Evolutionary conservation across 176 grass and related monocot species (phyloP), one percentile per base, ranked within the genome.

Genomic region (Musa itinerans): DNA sequence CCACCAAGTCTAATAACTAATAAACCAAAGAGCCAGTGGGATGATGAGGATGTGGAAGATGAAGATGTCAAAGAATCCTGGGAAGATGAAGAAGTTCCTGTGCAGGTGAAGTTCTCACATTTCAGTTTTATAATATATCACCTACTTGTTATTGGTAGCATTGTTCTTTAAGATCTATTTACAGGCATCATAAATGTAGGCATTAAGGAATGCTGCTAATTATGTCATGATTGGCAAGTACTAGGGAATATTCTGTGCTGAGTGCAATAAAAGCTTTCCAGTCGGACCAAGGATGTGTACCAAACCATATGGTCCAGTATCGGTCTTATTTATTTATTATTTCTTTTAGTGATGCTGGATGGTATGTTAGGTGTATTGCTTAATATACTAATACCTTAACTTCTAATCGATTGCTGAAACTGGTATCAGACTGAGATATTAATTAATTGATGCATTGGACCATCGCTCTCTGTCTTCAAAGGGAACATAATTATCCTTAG

Each of bases 61-160:
- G 68, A 49, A 70, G 9, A 70, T 21, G 34, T 51, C 9, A 70
- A 51, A 51, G 68, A 51, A 51, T 70, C 68, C 43, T 70, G 43
- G 68, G 68, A 70, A 21, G 68, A 70, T 20, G 68, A 70, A 70
- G 34, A 70, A 70, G 68, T n/a, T 70, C 34, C 48, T 51, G 68
- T 20, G 11, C 9, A 50, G 68, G 34, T 70, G 20, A 20, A 50
- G 13, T 5, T 8, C 26, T 43, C 25, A 43, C 8, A 13, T 26
- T 11, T 9, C 2, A 11, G 9, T 50, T 70, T 19, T n/a, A 43
- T 43, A 43, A 43, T 43, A 43, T 19, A 15, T 16, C 27, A 19
- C 19, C 50, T 50, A 25, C 2, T 7, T 43, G 10, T 1, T 68
- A 9, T 16, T 43, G 14, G 13, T 43, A 68, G 6, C 0, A 12